Evolutionary conservation across 805 yeast genomes (phyloP).

Genomic region (Kluyveromyces starmeri): DNA sequence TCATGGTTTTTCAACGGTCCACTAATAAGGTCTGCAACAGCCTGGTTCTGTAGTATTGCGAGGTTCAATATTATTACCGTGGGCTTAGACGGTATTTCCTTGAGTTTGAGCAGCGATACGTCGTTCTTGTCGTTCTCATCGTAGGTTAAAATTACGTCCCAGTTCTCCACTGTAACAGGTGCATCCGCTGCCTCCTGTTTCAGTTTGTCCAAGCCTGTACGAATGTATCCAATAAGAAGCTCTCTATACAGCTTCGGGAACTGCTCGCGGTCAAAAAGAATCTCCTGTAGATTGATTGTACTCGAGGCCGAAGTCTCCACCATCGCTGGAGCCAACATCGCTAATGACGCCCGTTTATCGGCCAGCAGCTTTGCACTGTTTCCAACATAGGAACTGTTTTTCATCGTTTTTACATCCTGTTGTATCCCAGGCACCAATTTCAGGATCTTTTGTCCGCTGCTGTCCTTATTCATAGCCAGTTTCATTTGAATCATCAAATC

Average conservation of each 20-base stretch:
- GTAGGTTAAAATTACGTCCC: slow-evolving; percentile 9
- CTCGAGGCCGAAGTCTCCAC: slow-evolving; percentile 4
- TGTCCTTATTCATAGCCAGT: slow-evolving; percentile 10
- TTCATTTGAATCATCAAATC: slow-evolving; percentile 31
- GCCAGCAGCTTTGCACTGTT: slow-evolving; percentile 9
- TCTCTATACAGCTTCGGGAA: background rate
- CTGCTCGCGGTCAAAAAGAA: background rate
- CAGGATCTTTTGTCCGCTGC: slow-evolving; percentile 7
- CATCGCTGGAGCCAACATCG: slow-evolving; percentile 6
- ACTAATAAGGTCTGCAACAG: slow-evolving; percentile 2
- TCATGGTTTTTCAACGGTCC: slow-evolving; percentile 5
- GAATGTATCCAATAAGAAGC: slow-evolving; percentile 1
- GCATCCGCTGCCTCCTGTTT: background rate
- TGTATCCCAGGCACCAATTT: slow-evolving; percentile 8
- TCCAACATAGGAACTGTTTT: slow-evolving; percentile 19
- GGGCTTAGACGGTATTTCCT: background rate
- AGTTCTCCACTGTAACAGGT: slow-evolving; percentile 2
- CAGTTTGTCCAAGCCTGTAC: background rate
- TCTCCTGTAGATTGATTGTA: slow-evolving; percentile 3
- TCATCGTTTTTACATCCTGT: slow-evolving; percentile 1
- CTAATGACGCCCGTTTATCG: background rate
- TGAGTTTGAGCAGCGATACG: slow-evolving; percentile 4
- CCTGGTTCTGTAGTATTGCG: background rate
- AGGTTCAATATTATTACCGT: slow-evolving; percentile 8
- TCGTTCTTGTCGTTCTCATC: slow-evolving; percentile 1